Percentiles rank a stretch among this genome's conserved stretches.
Conservation (phyloP, 306 rosid genomes). For the Glycyrrhiza uralensis region DNA sequence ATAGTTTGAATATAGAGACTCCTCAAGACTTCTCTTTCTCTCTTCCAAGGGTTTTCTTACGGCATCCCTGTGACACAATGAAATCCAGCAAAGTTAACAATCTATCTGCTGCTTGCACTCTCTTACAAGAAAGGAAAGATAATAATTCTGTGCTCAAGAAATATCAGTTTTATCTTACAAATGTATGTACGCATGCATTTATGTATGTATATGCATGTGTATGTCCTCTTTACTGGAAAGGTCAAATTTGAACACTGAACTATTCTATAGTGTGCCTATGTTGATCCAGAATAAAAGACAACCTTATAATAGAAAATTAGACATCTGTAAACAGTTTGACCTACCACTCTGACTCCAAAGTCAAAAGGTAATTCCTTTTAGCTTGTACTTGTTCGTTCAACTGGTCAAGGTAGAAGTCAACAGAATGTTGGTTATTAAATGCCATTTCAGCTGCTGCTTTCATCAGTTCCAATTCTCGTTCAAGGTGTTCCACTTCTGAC, state of each 20-base stretch:
- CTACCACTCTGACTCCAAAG: conserved; percentile 61
- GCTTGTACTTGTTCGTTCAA: conserved; percentile 52
- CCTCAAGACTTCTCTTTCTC: conserved; percentile 61
- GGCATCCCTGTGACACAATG: conserved; percentile 56
- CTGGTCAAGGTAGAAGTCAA: conserved; percentile 55
- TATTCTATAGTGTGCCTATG: background rate
- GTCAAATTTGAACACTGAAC: background rate
- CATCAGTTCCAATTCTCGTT: conserved; percentile 55
- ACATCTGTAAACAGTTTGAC: background rate
- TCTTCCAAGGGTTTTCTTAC: conserved; percentile 60
- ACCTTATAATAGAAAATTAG: background rate
- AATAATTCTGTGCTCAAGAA: background rate
- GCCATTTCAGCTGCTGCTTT: conserved; percentile 52
- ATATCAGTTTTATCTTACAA: conserved; percentile 6
- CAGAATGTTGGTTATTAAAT: conserved; percentile 44
- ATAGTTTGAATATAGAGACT: conserved; percentile 48
- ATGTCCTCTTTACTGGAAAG: background rate
- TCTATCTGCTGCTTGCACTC: background rate
- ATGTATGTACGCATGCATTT: background rate
- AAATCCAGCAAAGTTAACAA: conserved; percentile 14
- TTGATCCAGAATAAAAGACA: conserved; percentile 5
- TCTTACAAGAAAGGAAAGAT: conserved; percentile 7
- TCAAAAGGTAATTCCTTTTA: conserved; percentile 43
- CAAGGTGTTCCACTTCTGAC: conserved; percentile 59
- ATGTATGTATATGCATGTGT: background rate